Evolutionary conservation across 2,329 filamentous ascomycete genomes (phyloP).

Genomic region (Parastagonospora nodorum): DNA sequence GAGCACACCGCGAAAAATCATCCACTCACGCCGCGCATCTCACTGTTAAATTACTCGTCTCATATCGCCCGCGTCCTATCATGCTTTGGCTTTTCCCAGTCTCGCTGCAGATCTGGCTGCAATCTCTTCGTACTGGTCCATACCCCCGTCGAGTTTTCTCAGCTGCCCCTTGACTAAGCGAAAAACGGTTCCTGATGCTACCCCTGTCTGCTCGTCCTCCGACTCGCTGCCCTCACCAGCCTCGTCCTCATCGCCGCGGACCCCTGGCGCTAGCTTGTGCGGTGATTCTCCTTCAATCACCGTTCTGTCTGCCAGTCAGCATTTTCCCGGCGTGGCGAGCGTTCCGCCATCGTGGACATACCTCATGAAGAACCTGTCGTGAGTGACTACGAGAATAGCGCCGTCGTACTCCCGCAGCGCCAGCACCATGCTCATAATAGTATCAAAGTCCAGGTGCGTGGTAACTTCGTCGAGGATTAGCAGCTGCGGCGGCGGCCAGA

Average conservation of each 20-base stretch:
- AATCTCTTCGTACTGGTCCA: slow-evolving; percentile 46
- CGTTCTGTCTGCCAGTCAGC: slow-evolving; percentile 52
- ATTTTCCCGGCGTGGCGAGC: neutral
- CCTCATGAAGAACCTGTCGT: slow-evolving; percentile 81
- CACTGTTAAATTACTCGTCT: neutral
- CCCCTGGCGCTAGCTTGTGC: slow-evolving; percentile 43
- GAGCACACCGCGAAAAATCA: neutral
- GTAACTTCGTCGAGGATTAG: slow-evolving; percentile 81
- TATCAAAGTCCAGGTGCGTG: slow-evolving; percentile 84
- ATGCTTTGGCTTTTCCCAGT: slow-evolving; percentile 17
- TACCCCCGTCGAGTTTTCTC: slow-evolving; percentile 43
- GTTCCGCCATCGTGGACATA: slow-evolving; percentile 9
- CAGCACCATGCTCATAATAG: slow-evolving; percentile 71
- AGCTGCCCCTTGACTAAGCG: slow-evolving; percentile 42
- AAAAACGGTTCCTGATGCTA: slow-evolving; percentile 47
- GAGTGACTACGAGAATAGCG: slow-evolving; percentile 76
- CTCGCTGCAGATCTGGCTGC: slow-evolving; percentile 36
- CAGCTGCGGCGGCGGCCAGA: slow-evolving; percentile 72
- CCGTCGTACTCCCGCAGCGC: slow-evolving; percentile 73
- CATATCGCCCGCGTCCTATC: neutral
- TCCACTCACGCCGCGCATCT: neutral
- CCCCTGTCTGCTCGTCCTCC: slow-evolving; percentile 54
- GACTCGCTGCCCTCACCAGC: slow-evolving; percentile 50
- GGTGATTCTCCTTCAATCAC: slow-evolving; percentile 67
- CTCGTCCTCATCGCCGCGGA: slow-evolving; percentile 46